These are phyloP conservation scores for Colletotrichum graminicola DNA, from an alignment of 2,329 filamentous ascomycete genomes.

Conservation along the genomic window DNA sequence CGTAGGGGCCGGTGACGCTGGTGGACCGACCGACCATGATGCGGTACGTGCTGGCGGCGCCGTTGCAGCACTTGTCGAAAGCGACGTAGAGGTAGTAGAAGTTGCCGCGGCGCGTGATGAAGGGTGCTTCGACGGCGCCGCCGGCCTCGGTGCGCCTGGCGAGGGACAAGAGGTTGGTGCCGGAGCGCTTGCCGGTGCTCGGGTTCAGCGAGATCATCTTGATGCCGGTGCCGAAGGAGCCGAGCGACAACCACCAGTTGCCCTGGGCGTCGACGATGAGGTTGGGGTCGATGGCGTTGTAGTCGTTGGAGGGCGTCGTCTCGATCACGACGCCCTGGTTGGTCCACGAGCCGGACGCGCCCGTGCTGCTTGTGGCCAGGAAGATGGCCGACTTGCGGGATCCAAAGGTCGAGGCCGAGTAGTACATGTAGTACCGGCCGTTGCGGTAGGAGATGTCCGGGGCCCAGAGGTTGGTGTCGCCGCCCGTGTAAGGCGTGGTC, in stretches of 20 bases:
- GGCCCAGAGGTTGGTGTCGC: constrained; percentile 57
- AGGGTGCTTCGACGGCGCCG: constrained; percentile 49
- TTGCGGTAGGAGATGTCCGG: constrained; percentile 63
- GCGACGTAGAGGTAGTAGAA: constrained; percentile 52
- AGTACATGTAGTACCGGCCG: constrained; percentile 50
- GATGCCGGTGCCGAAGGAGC: constrained; percentile 51
- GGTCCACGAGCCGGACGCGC: constrained; percentile 48
- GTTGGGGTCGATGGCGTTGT: constrained; percentile 50
- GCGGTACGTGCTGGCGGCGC: constrained; percentile 49
- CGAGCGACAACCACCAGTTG: constrained; percentile 50
- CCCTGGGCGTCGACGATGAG: constrained; percentile 47
- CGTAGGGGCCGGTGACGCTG: constrained; percentile 47
- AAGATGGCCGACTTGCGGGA: constrained; percentile 48
- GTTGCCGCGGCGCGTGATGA: constrained; percentile 47
- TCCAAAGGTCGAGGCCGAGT: constrained; percentile 50
- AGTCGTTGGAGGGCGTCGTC: constrained; percentile 43
- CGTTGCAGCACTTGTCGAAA: constrained; percentile 49
- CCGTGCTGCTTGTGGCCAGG: constrained; percentile 49
- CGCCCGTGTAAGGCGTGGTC: constrained; percentile 49
- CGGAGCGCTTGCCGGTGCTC: constrained; percentile 46
- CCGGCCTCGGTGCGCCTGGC: constrained; percentile 44
- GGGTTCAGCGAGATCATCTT: constrained; percentile 48
- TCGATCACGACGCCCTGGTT: constrained; percentile 48
- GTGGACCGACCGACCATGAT: constrained; percentile 51
- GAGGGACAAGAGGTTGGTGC: constrained; percentile 45